Evolutionary conservation across 176 grass and related monocot genomes (phyloP).

Genomic region (Microstegium vimineum): DNA sequence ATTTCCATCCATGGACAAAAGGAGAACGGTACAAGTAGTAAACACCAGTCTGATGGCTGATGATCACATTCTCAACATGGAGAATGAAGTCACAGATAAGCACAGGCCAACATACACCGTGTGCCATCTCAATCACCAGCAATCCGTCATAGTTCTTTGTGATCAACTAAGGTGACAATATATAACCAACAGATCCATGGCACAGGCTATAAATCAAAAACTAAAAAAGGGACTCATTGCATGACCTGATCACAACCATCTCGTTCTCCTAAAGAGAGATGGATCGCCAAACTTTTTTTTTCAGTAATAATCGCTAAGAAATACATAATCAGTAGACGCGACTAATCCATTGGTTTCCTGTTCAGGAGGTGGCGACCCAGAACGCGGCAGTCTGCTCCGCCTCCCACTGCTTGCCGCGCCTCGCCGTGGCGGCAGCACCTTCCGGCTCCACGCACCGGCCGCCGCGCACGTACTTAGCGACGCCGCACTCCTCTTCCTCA

Average conservation of each 20-base stretch:
- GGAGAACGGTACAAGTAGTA: no score
- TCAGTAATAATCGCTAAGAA: neutral
- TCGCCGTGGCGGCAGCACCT: constrained; percentile 5
- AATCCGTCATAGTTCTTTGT: neutral
- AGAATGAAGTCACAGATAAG: neutral
- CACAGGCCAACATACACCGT: neutral
- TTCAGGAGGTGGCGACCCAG: constrained; percentile 32
- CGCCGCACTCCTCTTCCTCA: neutral
- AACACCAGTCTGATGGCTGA: neutral
- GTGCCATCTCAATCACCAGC: neutral
- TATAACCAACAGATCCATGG: neutral
- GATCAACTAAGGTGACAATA: neutral
- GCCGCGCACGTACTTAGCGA: constrained; percentile 36
- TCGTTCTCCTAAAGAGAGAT: neutral
- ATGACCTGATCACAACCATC: neutral
- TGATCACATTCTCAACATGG: neutral
- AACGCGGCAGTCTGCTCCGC: constrained; percentile 10
- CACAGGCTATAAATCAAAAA: neutral
- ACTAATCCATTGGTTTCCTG: neutral
- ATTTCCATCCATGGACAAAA: no score
- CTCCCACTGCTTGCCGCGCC: constrained; percentile 24
- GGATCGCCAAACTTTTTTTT: neutral
- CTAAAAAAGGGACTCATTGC: neutral
- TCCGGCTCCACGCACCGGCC: constrained; percentile 36
- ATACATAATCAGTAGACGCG: neutral